Percentiles rank a stretch among this genome's conserved stretches.
Conservation (phyloP, 164 flowering plant genomes). For the Kingdonia uniflora region DNA sequence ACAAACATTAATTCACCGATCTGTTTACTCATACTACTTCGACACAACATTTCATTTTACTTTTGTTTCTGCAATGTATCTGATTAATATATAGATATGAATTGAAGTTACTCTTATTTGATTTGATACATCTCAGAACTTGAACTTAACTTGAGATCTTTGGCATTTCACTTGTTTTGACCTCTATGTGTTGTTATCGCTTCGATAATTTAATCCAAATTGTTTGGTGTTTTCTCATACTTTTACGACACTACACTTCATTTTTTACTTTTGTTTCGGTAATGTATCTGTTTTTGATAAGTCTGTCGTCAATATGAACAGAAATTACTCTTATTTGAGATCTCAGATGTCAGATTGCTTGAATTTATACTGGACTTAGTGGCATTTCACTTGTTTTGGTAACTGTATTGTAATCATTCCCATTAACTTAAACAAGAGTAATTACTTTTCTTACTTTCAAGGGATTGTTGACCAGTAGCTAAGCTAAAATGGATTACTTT, state of each 20-base stretch:
- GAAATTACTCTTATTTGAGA: too few species aligned
- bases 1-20: slow-evolving; percentile 6
- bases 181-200: too few species aligned
- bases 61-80: neutral
- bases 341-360: slow-evolving; percentile 4
- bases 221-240: too few species aligned
- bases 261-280: neutral
- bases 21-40: slow-evolving; percentile 7
- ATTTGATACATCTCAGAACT: neutral
- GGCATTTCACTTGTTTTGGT: neutral
- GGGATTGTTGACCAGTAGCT: too few species aligned
- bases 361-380: neutral
- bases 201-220: too few species aligned
- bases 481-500: too few species aligned
- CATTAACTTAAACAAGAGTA: too few species aligned
- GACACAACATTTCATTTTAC: slow-evolving; percentile 5
- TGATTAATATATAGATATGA: neutral
- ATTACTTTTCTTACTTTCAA: too few species aligned
- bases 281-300: neutral
- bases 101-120: too few species aligned
- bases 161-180: too few species aligned
- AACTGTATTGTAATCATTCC: too few species aligned
- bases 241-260: neutral
- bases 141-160: neutral
- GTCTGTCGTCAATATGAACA: too few species aligned